Conservation (phyloP, 352 stramenopile genomes). For the Phytophthora rubi region DNA sequence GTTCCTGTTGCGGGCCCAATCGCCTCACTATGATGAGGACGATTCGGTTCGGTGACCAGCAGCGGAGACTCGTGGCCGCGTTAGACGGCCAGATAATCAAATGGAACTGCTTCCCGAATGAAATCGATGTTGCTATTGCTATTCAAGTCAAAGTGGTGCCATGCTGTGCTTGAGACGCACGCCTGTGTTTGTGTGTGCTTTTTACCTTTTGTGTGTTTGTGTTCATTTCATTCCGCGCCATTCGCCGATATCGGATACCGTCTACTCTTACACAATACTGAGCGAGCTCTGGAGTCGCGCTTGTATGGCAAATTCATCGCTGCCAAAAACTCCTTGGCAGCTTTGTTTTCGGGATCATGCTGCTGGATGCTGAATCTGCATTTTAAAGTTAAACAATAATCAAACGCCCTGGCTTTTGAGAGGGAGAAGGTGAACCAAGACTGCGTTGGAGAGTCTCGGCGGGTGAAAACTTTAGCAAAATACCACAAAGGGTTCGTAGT, state of each 20-base stretch:
- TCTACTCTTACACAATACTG: too few relatives aligned
- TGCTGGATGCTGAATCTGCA: too few relatives aligned
- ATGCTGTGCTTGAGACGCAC: not conserved
- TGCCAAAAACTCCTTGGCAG: not conserved
- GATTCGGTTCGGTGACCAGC: slow-evolving; percentile 38
- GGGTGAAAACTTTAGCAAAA: not conserved
- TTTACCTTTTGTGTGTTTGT: too few relatives aligned
- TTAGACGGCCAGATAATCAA: slow-evolving; percentile 12
- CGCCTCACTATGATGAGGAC: slow-evolving; percentile 18
- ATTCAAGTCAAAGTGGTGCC: not conserved
- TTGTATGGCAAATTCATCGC: not conserved
- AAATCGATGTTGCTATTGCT: not conserved
- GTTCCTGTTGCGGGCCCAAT: slow-evolving; percentile 39
- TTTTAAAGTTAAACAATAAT: too few relatives aligned
- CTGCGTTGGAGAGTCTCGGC: too few relatives aligned
- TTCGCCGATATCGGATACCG: too few relatives aligned
- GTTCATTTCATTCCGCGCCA: too few relatives aligned
- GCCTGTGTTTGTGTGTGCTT: too few relatives aligned
- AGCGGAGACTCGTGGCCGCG: slow-evolving; percentile 28
- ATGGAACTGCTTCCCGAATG: slow-evolving; percentile 23
- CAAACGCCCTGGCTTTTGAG: too few relatives aligned
- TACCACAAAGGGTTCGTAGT: not conserved
- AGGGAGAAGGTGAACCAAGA: too few relatives aligned
- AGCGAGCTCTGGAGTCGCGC: too few relatives aligned
- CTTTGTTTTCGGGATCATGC: too few relatives aligned